Conservation (phyloP, 345 rosid species). For the Lagerstroemia speciosa region DNA sequence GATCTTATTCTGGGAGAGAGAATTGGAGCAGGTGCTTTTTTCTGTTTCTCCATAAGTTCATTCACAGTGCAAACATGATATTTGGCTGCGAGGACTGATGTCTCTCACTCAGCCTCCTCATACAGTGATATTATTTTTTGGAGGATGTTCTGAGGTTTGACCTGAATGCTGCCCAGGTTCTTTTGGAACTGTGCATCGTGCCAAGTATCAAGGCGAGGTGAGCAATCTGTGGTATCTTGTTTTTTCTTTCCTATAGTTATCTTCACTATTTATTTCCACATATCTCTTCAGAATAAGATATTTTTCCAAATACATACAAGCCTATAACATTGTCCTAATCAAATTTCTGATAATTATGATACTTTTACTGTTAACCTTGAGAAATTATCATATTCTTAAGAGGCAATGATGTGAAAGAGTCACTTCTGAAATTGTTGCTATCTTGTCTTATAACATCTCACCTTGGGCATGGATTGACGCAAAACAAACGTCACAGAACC, state of each 20-base stretch:
- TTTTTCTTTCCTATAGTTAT: background rate
- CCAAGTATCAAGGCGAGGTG: conserved; percentile 99
- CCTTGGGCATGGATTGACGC: background rate
- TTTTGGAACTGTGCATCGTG: conserved; percentile 98
- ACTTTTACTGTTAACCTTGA: background rate
- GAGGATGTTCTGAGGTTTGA: background rate
- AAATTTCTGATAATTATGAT: background rate
- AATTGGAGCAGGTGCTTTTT: conserved; percentile 86
- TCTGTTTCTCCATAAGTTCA: background rate
- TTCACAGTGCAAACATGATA: conserved; percentile 1
- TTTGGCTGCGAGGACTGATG: background rate
- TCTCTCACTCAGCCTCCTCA: background rate
- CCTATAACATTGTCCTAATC: background rate
- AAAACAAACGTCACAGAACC: background rate
- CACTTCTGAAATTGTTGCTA: background rate
- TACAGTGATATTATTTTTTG: background rate
- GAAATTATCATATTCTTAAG: background rate
- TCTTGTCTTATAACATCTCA: background rate
- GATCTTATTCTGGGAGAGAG: conserved; percentile 83
- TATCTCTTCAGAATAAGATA: background rate
- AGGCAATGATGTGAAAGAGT: background rate
- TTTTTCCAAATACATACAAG: background rate
- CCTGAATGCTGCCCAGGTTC: conserved; percentile 62
- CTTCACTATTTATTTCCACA: background rate
- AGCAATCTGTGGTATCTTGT: conserved; percentile 21